phyloP scores from a whole-genome alignment of 169 alveolate species.

The Toxoplasma gondii region DNA sequence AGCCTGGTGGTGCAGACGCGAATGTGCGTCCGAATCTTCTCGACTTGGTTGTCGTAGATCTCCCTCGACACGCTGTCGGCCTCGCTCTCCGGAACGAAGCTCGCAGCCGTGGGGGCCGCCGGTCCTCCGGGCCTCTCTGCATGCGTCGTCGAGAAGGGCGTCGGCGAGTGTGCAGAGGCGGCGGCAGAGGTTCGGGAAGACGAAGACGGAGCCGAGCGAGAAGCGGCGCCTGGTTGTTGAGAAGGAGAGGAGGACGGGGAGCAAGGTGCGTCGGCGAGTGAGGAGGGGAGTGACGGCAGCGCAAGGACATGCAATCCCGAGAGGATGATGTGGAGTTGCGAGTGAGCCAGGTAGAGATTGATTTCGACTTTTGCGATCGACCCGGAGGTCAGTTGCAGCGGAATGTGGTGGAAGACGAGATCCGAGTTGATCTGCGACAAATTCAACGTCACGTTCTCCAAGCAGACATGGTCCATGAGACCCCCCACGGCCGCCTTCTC shows the following conservation, averaged over 20 bases:
- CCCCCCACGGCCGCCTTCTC: conserved; percentile 40
- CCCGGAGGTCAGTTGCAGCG: neutral
- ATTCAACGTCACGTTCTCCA: conserved; percentile 1
- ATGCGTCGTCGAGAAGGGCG: neutral
- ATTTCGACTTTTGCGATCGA: conserved; percentile 11
- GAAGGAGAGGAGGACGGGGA: no score
- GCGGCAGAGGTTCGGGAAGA: neutral
- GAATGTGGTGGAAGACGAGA: neutral
- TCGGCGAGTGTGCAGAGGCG: neutral
- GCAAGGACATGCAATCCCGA: neutral
- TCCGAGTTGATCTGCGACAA: neutral
- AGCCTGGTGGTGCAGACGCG: neutral
- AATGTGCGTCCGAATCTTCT: neutral
- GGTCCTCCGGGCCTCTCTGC: neutral
- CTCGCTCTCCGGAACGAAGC: neutral
- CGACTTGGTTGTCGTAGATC: neutral
- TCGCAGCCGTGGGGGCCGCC: neutral
- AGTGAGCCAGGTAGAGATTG: conserved; percentile 29
- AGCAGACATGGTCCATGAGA: neutral
- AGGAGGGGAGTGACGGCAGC: neutral
- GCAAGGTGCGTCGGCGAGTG: neutral
- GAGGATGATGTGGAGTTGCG: conserved; percentile 28
- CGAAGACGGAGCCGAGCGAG: neutral
- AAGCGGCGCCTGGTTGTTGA: neutral
- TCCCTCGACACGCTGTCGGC: neutral